phyloP scores from a whole-genome alignment of 768 basidiomycete species.

The Cystofilobasidium capitatum region DNA sequence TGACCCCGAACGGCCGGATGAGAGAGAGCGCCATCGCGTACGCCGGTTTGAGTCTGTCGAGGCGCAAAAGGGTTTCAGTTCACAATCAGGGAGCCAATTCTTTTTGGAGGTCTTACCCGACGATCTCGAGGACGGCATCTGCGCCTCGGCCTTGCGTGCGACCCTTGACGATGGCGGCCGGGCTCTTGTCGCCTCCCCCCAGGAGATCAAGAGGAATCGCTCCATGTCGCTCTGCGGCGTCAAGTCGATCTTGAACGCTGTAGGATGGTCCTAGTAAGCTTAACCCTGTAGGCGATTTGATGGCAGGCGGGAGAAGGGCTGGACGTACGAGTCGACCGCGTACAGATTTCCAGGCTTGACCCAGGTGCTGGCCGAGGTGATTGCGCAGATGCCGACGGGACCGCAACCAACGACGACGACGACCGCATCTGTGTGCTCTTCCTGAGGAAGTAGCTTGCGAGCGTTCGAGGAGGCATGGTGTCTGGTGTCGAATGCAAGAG shows the following conservation, averaged over 20 bases:
- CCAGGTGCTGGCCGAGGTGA: conserved; percentile 37
- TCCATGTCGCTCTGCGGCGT: conserved; percentile 38
- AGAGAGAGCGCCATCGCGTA: conserved; percentile 58
- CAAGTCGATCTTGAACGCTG: conserved; percentile 25
- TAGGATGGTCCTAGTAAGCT: conserved; percentile 31
- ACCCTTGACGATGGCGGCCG: conserved; percentile 1
- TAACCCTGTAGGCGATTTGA: not conserved
- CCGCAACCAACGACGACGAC: conserved; percentile 40
- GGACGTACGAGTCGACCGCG: conserved; percentile 29
- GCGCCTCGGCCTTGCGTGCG: conserved; percentile 35
- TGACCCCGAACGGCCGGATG: conserved; percentile 64
- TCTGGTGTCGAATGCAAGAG: not conserved
- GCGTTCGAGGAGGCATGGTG: conserved; percentile 5
- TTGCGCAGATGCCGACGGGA: conserved; percentile 39
- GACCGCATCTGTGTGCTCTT: not conserved
- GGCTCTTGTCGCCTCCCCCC: not conserved
- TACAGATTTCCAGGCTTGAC: conserved; percentile 34
- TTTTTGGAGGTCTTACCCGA: conserved; percentile 32
- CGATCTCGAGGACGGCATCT: conserved; percentile 40
- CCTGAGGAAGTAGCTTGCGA: not conserved
- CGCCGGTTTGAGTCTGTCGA: conserved; percentile 42
- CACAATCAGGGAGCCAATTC: too few relatives aligned
- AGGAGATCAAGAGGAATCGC: conserved; percentile 34
- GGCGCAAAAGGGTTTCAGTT: too few relatives aligned
- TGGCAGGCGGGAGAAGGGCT: not conserved